Conservation (phyloP, 2,329 filamentous ascomycete genomes). For the Dactylellina sp. region DNA sequence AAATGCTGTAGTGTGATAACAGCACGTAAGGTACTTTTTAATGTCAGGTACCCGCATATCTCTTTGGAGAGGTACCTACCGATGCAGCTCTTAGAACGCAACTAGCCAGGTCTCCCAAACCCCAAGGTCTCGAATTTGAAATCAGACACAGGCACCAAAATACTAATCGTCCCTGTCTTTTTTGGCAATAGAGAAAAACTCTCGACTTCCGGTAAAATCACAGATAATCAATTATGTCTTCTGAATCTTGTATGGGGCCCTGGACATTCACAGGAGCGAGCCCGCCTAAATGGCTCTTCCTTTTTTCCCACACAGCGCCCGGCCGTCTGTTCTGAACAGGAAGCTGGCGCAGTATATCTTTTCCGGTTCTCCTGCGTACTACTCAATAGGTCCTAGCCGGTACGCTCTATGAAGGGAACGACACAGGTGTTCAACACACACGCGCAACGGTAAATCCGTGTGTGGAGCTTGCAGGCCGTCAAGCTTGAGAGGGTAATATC, state of each 20-base stretch:
- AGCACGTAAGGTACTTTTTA: conserved; percentile 59
- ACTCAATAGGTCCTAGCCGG: conserved; percentile 51
- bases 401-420: conserved; percentile 4
- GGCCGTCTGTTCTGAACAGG: conserved; percentile 54
- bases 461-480: conserved; percentile 21
- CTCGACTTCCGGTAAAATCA: conserved; percentile 22
- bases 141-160: conserved; percentile 50
- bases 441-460: conserved; percentile 5
- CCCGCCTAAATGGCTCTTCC: conserved; percentile 51
- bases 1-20: conserved; percentile 60
- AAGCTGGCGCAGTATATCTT: conserved; percentile 54
- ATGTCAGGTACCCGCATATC: conserved; percentile 57
- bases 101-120: conserved; percentile 20
- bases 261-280: conserved; percentile 21
- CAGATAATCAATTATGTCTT: conserved; percentile 40
- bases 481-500: conserved; percentile 32
- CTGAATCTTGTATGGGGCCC: conserved; percentile 19
- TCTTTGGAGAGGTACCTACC: conserved; percentile 45
- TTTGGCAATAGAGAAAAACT: conserved; percentile 14
- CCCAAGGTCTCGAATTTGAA: conserved; percentile 47
- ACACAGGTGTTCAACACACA: conserved; percentile 19
- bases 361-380: conserved; percentile 56
- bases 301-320: conserved; percentile 39
- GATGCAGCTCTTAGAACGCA: conserved; percentile 35
- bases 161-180: conserved; percentile 40